Evolutionary conservation across 2,329 filamentous ascomycete genomes (phyloP).

Genomic region (Pseudocercospora vitis): DNA sequence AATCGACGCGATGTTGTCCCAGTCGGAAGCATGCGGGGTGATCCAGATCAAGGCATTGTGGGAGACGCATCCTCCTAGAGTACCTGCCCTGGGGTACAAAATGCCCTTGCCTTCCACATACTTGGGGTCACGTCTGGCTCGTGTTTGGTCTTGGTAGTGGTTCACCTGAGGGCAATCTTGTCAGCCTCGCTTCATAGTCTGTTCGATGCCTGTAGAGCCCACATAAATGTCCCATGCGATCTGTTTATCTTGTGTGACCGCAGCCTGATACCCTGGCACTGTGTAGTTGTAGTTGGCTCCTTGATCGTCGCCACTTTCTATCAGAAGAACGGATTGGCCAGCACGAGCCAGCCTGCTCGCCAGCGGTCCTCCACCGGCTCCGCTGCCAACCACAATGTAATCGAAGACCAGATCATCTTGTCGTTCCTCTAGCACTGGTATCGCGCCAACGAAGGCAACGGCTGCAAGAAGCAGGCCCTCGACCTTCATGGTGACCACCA

Average conservation of each 20-base stretch:
- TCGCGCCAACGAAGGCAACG: slow-evolving; percentile 10
- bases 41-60: slow-evolving; percentile 63
- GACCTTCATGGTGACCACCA: slow-evolving; percentile 10
- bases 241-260: slow-evolving; percentile 13
- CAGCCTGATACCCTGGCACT: slow-evolving; percentile 51
- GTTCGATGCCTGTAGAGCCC: slow-evolving; percentile 42
- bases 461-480: slow-evolving; percentile 6
- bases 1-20: slow-evolving; percentile 56
- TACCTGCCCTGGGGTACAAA: slow-evolving; percentile 58
- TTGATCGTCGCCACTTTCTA: slow-evolving; percentile 61
- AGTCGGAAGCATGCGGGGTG: slow-evolving; percentile 60
- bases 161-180: slow-evolving; percentile 48
- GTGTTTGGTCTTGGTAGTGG: slow-evolving; percentile 56
- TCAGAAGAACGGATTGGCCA: slow-evolving; percentile 59
- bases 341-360: slow-evolving; percentile 59
- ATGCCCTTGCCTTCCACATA: slow-evolving; percentile 53
- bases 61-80: slow-evolving; percentile 44
- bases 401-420: slow-evolving; percentile 39
- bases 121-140: slow-evolving; percentile 59
- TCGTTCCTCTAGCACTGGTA: slow-evolving; percentile 15
- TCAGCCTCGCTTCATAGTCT: background rate
- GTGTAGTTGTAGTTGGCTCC: slow-evolving; percentile 52
- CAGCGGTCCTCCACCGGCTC: slow-evolving; percentile 59
- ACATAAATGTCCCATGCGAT: slow-evolving; percentile 21
- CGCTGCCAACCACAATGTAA: slow-evolving; percentile 62